A percentile compares a stretch with the other conserved stretches of the same genome.
Conservation (phyloP, 805 yeast genomes). For the Barnettozyma botsteinii region DNA sequence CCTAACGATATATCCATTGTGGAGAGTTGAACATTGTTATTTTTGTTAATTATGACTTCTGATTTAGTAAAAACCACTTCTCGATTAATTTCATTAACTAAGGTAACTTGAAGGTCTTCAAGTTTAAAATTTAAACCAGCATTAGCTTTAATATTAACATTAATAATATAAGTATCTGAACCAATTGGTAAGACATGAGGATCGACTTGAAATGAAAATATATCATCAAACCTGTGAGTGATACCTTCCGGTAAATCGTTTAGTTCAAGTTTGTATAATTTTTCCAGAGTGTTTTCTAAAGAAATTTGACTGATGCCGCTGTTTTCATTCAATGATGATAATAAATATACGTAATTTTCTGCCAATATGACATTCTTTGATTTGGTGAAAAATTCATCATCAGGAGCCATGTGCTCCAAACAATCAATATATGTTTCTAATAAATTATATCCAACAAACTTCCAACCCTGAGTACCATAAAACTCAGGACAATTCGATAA, state of each 20-base stretch:
- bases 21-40: slow-evolving; percentile 13
- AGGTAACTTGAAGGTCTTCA: slow-evolving; percentile 20
- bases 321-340: slow-evolving; percentile 5
- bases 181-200: slow-evolving; percentile 11
- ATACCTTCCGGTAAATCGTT: background rate
- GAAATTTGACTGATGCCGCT: background rate
- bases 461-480: slow-evolving; percentile 72
- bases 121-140: slow-evolving; percentile 20
- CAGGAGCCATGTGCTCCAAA: slow-evolving; percentile 38
- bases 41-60: slow-evolving; percentile 2
- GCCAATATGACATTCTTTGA: slow-evolving; percentile 8
- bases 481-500: slow-evolving; percentile 64
- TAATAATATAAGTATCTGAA: slow-evolving; percentile 11
- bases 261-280: background rate
- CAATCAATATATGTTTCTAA: slow-evolving; percentile 66
- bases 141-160: slow-evolving; percentile 4
- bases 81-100: slow-evolving; percentile 13
- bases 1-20: slow-evolving; percentile 32
- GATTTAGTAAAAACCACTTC: slow-evolving; percentile 3
- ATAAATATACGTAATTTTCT: slow-evolving; percentile 7
- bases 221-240: slow-evolving; percentile 4
- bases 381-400: slow-evolving; percentile 18
- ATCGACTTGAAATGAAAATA: slow-evolving; percentile 9
- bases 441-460: slow-evolving; percentile 56
- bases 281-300: slow-evolving; percentile 1